phyloP scores from a whole-genome alignment of 1,139 yeast genomes.

The Saccharomycopsis hybrid region DNA sequence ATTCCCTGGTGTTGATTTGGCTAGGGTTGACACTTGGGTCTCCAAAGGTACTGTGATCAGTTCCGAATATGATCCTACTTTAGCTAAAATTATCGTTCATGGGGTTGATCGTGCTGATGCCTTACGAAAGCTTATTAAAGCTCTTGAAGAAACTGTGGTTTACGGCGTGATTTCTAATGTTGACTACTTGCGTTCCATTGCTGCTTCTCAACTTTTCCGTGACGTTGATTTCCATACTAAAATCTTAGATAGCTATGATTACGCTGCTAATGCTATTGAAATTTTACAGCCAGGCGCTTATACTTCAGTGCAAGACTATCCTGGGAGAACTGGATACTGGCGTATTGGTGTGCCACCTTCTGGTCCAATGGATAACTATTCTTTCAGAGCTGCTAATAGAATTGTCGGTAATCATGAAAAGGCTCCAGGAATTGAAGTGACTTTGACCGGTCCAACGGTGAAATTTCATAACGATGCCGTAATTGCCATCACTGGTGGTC shows the following conservation, averaged over 20 bases:
- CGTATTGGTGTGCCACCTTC: constrained; percentile 95
- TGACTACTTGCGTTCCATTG: constrained; percentile 83
- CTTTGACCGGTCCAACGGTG: constrained; percentile 80
- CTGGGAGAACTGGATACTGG: constrained; percentile 90
- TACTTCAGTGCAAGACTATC: constrained; percentile 93
- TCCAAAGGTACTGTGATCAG: constrained; percentile 82
- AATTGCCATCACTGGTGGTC: constrained; percentile 84
- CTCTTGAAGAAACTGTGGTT: constrained; percentile 79
- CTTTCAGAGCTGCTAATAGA: constrained; percentile 83
- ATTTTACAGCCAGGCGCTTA: constrained; percentile 84
- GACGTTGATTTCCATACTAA: constrained; percentile 81
- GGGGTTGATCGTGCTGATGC: constrained; percentile 88
- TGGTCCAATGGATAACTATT: constrained; percentile 94
- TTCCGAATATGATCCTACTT: constrained; percentile 93
- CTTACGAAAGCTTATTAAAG: constrained; percentile 63
- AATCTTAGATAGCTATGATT: constrained; percentile 75
- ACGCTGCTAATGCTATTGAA: constrained; percentile 79
- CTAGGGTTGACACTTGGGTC: constrained; percentile 93
- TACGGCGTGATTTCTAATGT: constrained; percentile 86
- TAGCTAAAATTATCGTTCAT: constrained; percentile 93
- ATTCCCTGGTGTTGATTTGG: constrained; percentile 66
- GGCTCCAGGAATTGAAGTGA: constrained; percentile 88
- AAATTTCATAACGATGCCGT: constrained; percentile 75
- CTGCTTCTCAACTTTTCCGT: constrained; percentile 76
- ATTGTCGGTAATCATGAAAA: constrained; percentile 77